phyloP scores from a whole-genome alignment of 2,329 filamentous ascomycete species.

The Calonectria leucothoes region DNA sequence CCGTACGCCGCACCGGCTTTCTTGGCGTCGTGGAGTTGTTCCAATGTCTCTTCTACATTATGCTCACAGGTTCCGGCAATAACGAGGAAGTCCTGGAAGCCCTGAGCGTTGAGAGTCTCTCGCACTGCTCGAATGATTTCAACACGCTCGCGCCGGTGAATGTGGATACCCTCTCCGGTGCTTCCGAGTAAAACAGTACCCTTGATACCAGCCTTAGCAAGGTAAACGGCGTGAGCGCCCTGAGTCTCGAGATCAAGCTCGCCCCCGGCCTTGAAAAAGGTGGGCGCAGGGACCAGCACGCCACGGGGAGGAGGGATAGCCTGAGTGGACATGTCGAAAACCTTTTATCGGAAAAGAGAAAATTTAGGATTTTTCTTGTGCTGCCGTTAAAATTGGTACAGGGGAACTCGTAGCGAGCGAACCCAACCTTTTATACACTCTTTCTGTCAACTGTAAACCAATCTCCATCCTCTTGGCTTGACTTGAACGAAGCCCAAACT shows the following conservation, averaged over 20 bases:
- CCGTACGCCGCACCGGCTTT: slow-evolving; percentile 69
- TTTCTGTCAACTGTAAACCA: too few relatives aligned
- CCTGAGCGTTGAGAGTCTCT: not conserved
- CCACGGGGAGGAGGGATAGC: too few relatives aligned
- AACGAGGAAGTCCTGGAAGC: not conserved
- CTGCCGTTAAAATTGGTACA: too few relatives aligned
- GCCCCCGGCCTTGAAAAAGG: too few relatives aligned
- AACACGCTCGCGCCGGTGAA: slow-evolving; percentile 62
- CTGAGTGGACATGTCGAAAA: too few relatives aligned
- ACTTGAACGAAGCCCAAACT: too few relatives aligned
- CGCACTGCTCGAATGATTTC: not conserved
- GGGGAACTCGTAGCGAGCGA: too few relatives aligned
- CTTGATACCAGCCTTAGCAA: slow-evolving; percentile 68
- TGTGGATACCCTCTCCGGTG: slow-evolving; percentile 73
- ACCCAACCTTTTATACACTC: too few relatives aligned
- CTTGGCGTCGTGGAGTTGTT: slow-evolving; percentile 65
- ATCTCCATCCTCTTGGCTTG: too few relatives aligned
- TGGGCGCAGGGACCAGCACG: too few relatives aligned
- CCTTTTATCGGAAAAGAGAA: too few relatives aligned
- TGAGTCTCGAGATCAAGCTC: slow-evolving; percentile 68
- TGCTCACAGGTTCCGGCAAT: slow-evolving; percentile 67
- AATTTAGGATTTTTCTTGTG: too few relatives aligned
- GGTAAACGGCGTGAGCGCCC: slow-evolving; percentile 67
- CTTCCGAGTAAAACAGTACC: slow-evolving; percentile 73
- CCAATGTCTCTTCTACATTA: slow-evolving; percentile 70